Evolutionary conservation across 1,284 basidiomycete species (phyloP), one percentile per base, ranked within the genome.

Genomic region (Fomitopsis palustris): DNA sequence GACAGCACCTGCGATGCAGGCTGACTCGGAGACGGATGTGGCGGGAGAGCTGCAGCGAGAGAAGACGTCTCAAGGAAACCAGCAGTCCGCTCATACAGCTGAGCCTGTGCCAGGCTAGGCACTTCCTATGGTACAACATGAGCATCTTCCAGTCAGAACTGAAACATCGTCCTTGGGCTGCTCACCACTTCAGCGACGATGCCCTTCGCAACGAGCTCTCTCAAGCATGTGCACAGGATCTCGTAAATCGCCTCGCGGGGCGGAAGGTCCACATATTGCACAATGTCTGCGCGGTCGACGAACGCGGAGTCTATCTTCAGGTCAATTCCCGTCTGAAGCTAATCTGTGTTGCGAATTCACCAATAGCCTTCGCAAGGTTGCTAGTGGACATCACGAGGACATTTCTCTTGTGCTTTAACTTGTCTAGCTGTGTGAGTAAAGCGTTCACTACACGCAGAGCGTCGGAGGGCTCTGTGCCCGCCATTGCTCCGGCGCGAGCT

Each of bases 361-460:
- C 95, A 62, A 99, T 99, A 0, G 96, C 93, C 67, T 94, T 92
- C 0, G 90, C 88, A 6, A 99, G 83, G 72, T 99, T 99, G 60
- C 94, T 97, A 0, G 97, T 99, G 0, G 97, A 92, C 87, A 99
- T 92, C 33, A 99, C 89, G 14, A 99, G 78, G 2, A 96, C 95
- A 69, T 99, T 99, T 75, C 93, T 95, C 62, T 87, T 84, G 63
- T 92, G 87, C 72, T 93, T 95, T 17, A 99, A 81, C 74, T 96
- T 97, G 78, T 99, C 97, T 3, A 99, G 82, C 74, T 99, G 96
- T 0, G 97, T 99, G 6, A 99, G 80, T 1, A 99, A 83, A 0
- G 97, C 97, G 72, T 99, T 99, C 45, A 99, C 97, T 8, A 95
- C 95, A 39, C 96, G 78, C 27, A 99, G 73, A n/a, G 95, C 95